Conservation (phyloP, 768 basidiomycete species). For the Mycena galopus region DNA sequence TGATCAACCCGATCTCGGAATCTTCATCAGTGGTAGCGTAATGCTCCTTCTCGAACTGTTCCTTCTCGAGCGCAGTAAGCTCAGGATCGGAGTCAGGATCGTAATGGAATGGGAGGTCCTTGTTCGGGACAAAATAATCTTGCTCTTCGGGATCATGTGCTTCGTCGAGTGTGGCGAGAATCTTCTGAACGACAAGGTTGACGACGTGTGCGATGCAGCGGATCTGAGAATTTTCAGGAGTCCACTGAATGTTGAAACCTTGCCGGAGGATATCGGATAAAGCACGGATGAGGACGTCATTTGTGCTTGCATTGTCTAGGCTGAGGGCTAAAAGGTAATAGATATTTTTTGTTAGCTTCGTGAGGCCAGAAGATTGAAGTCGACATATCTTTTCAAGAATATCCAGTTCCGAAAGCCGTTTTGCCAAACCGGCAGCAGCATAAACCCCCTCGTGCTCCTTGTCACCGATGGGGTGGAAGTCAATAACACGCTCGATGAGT, state of each 20-base stretch:
- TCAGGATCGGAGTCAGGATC: neutral
- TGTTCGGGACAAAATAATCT: neutral
- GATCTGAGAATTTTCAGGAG: conserved; percentile 26
- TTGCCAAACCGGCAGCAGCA: conserved; percentile 46
- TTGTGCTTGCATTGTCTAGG: conserved; percentile 49
- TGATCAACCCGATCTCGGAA: neutral
- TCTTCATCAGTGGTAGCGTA: conserved; percentile 5
- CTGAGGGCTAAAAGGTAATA: conserved; percentile 33
- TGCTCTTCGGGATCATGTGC: neutral
- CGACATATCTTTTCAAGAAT: conserved; percentile 51
- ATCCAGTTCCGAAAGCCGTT: conserved; percentile 39
- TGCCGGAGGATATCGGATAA: conserved; percentile 37
- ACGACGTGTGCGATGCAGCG: no score
- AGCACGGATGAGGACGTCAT: no score
- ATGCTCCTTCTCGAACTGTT: conserved; percentile 9
- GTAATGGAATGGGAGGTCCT: neutral
- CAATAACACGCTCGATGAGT: conserved; percentile 47
- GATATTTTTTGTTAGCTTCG: neutral
- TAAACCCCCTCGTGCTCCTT: conserved; percentile 50
- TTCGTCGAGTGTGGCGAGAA: neutral
- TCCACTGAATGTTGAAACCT: conserved; percentile 42
- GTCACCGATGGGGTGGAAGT: conserved; percentile 47
- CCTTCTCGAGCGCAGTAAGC: no score
- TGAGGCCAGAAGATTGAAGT: neutral
- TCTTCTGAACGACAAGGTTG: no score